Conservation (phyloP, 2,329 filamentous ascomycete genomes). For the Fusarium euwallaceae region DNA sequence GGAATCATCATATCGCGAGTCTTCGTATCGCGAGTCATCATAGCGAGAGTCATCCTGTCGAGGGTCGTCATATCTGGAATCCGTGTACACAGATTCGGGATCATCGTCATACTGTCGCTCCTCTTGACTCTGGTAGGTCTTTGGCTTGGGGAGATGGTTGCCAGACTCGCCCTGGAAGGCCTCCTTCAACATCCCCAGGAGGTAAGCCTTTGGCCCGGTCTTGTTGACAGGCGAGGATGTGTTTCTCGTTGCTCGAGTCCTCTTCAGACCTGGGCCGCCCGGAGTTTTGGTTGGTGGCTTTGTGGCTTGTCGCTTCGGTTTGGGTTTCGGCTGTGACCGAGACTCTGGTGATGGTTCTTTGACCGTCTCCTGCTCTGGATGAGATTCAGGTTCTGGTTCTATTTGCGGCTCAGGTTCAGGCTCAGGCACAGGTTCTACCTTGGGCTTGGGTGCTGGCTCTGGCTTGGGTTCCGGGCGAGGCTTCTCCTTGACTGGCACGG, state of each 20-base stretch:
- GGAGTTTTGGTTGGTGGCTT: slow-evolving; percentile 31
- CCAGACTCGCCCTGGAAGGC: slow-evolving; percentile 74
- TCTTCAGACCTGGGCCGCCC: slow-evolving; percentile 59
- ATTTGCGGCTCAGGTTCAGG: slow-evolving; percentile 4
- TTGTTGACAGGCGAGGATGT: slow-evolving; percentile 66
- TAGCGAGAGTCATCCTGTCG: slow-evolving; percentile 30
- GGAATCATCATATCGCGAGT: slow-evolving; percentile 33
- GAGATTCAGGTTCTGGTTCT: neutral
- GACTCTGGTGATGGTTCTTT: slow-evolving; percentile 29
- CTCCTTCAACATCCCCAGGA: slow-evolving; percentile 71
- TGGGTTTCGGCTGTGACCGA: slow-evolving; percentile 24
- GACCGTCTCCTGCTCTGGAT: slow-evolving; percentile 19
- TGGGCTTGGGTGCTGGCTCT: slow-evolving; percentile 1
- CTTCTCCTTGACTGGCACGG: slow-evolving; percentile 19
- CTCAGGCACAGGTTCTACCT: slow-evolving; percentile 8
- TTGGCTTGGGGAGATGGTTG: slow-evolving; percentile 59
- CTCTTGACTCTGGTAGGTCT: slow-evolving; percentile 63
- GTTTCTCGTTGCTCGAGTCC: slow-evolving; percentile 68
- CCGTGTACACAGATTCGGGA: slow-evolving; percentile 41
- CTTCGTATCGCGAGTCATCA: slow-evolving; percentile 29
- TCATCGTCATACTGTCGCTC: slow-evolving; percentile 52
- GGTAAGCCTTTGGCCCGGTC: slow-evolving; percentile 60
- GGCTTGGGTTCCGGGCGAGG: slow-evolving; percentile 9
- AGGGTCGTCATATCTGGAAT: slow-evolving; percentile 38
- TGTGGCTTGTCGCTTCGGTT: slow-evolving; percentile 39